phyloP scores from a whole-genome alignment of 2,329 filamentous ascomycete genomes.

The Neurospora sp. region DNA sequence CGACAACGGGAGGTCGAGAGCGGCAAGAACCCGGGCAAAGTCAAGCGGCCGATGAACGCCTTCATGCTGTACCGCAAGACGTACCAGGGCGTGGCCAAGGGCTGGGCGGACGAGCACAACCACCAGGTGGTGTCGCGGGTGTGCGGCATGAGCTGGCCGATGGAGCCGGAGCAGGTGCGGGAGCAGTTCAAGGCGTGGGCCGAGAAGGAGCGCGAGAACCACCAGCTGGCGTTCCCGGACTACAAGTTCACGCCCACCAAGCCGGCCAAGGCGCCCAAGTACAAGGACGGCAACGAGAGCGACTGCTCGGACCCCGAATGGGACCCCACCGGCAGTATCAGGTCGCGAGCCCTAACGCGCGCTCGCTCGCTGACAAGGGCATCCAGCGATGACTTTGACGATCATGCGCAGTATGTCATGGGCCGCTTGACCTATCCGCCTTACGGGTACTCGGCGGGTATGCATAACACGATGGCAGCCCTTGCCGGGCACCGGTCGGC shows the following conservation, averaged over 20 bases:
- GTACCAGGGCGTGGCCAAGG: constrained; percentile 78
- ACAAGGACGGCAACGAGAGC: constrained; percentile 23
- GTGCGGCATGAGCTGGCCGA: constrained; percentile 77
- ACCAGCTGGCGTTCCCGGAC: constrained; percentile 72
- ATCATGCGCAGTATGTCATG: constrained; percentile 19
- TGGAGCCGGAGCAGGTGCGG: constrained; percentile 64
- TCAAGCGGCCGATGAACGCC: constrained; percentile 91
- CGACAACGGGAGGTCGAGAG: constrained; percentile 59
- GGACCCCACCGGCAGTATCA: constrained; percentile 28
- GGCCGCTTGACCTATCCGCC: constrained; percentile 11
- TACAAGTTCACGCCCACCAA: constrained; percentile 94
- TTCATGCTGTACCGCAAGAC: constrained; percentile 97
- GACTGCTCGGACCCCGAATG: constrained; percentile 36
- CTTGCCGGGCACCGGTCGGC: constrained; percentile 19
- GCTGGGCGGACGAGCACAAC: constrained; percentile 74
- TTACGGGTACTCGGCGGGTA: constrained; percentile 1
- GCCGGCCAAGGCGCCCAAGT: constrained; percentile 33
- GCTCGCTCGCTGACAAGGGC: constrained; percentile 22
- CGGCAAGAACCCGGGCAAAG: constrained; percentile 59
- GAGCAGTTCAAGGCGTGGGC: constrained; percentile 71
- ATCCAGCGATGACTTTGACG: constrained; percentile 22
- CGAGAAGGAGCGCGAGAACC: constrained; percentile 71
- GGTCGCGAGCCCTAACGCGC: constrained; percentile 14
- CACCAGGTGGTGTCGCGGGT: constrained; percentile 85
- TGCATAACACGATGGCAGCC: background rate